A percentile compares a stretch with the other conserved stretches of the same genome.
Conservation (phyloP, 441 rosid species). For the Kokia cookei region DNA sequence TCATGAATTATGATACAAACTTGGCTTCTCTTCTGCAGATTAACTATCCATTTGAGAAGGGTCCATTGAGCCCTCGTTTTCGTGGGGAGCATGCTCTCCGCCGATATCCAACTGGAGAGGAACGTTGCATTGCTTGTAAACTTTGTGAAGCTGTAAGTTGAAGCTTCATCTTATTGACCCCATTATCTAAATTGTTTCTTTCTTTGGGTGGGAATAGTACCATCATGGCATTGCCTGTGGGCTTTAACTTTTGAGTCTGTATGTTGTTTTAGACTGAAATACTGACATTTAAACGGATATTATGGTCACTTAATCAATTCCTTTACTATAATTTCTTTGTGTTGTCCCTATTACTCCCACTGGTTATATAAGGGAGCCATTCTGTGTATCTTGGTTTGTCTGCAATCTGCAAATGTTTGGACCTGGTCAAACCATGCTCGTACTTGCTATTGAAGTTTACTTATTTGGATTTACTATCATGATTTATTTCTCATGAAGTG, state of each 20-base stretch:
- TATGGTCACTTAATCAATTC: background rate
- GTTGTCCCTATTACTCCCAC: background rate
- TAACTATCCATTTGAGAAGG: conserved; percentile 98
- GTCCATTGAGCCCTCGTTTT: conserved; percentile 94
- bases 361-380: background rate
- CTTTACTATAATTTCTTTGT: background rate
- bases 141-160: conserved; percentile 97
- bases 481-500: conserved; percentile 10
- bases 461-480: background rate
- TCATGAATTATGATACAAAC: background rate
- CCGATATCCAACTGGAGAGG: conserved; percentile 95
- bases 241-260: background rate
- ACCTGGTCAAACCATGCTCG: background rate
- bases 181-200: background rate
- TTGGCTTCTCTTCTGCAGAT: conserved; percentile 42
- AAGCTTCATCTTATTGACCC: background rate
- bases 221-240: background rate
- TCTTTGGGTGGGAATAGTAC: background rate
- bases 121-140: conserved; percentile 99
- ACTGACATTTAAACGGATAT: background rate
- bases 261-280: background rate
- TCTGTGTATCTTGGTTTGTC: no score
- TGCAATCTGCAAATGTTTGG: background rate
- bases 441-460: background rate
- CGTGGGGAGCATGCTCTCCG: conserved; percentile 97